These are phyloP conservation scores for Tetratostichococcus sp. DNA, from an alignment of 139 green algal species.

Conservation along the genomic window DNA sequence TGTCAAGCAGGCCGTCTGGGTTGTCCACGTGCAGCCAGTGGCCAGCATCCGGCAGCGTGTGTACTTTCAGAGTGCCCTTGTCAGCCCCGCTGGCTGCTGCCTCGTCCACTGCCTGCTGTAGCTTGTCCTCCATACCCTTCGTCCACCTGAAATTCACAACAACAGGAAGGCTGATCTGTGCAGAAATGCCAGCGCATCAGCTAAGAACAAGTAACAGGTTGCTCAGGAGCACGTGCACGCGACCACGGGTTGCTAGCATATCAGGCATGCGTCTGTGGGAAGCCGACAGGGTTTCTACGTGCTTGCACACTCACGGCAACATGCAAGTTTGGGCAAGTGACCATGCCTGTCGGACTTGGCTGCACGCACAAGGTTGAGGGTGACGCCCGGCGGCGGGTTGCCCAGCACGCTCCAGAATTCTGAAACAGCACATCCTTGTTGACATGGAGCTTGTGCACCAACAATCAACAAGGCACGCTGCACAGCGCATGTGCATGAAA, in stretches of 20 bases:
- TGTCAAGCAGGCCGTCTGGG: constrained; percentile 46
- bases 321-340: no score
- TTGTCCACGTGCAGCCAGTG: constrained; percentile 83
- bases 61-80: constrained; percentile 13
- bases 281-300: not conserved
- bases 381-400: constrained; percentile 36
- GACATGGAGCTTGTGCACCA: no score
- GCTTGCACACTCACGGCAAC: no score
- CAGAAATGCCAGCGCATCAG: no score
- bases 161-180: no score
- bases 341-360: constrained; percentile 52
- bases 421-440: not conserved
- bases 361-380: constrained; percentile 60
- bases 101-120: constrained; percentile 1
- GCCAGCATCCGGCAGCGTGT: constrained; percentile 57
- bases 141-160: not conserved
- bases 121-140: not conserved
- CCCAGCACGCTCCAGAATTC: constrained; percentile 47
- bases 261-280: no score
- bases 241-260: no score
- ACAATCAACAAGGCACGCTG: no score
- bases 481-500: no score
- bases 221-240: no score
- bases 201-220: no score
- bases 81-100: not conserved